Evolutionary conservation across 345 rosid species (phyloP), one percentile per base, ranked within the genome.

Genomic region (Melaleuca quinquenervia): DNA sequence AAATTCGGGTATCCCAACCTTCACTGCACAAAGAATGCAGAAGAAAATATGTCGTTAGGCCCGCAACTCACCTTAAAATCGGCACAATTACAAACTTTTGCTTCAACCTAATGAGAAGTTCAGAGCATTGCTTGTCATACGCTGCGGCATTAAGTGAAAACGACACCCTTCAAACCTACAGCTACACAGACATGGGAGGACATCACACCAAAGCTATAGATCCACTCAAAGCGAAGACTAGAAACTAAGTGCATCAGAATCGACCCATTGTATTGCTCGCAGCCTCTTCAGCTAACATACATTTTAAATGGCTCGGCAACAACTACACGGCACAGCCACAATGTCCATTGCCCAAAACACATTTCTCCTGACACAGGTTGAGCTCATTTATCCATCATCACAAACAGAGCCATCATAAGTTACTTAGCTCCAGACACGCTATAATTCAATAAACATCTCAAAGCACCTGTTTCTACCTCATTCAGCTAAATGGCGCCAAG

Each of bases 1-100:
- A 87, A 97, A 97, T 91, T 97, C 99, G 0, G 95, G 97, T 45
- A 97, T 95, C 74, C 99, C 99, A 83, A 96, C 98, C 88, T 96
- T 95, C 76, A 91, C 98, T 94, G 94, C 87, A 90, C 86, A 51
- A 74, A 76, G 55, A 87, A 85, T 62, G 82, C 80, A 36, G 27
- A 41, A 70, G 36, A 18, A 2, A 13, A 70, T 7, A 70, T 0
- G 3, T 9, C 2, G 1, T 70, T 36, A 41, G 48, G 45, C 80
- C 13, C 8, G 48, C 80, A 58, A 58, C 70, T n/a, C 20, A 0
- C 36, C 0, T 32, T 9, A 6, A 36, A 20, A 70, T 20, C 26
- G 1, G 80, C 48, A 70, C 4, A 2, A 70, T 18, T 20, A 18
- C 48, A 0, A 70, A 36, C 26, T 70, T 70, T 70, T 36, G 48